phyloP scores from a whole-genome alignment of 371 early-diverging fungal genomes.

The Chytridiales sp. region DNA sequence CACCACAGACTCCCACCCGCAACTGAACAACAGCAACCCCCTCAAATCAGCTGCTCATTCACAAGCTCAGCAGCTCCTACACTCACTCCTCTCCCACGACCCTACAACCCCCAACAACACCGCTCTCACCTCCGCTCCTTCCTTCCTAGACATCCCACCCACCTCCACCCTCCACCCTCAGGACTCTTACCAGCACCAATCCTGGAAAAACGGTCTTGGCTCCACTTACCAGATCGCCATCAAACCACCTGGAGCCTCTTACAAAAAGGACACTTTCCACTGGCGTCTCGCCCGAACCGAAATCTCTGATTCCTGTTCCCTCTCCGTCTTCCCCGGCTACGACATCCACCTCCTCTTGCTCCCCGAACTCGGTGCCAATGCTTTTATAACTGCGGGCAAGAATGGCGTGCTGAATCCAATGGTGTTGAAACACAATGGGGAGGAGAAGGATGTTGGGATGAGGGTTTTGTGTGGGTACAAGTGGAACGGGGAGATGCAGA shows the following conservation, averaged over 20 bases:
- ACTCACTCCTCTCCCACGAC: no score
- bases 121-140: conserved; percentile 5
- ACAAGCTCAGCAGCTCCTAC: background rate
- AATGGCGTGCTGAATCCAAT: conserved; percentile 27
- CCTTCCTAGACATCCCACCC: conserved; percentile 20
- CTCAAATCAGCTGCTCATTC: background rate
- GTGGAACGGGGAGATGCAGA: conserved; percentile 61
- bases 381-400: conserved; percentile 1
- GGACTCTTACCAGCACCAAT: conserved; percentile 20
- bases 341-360: conserved; percentile 51
- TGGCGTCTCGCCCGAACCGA: conserved; percentile 61
- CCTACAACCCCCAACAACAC: conserved; percentile 18
- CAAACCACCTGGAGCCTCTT: conserved; percentile 54
- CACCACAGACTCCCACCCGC: no score
- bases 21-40: no score
- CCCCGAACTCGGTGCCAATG: conserved; percentile 24
- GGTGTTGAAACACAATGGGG: conserved; percentile 58
- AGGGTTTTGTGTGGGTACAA: no score
- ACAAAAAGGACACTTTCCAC: conserved; percentile 55
- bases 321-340: conserved; percentile 65
- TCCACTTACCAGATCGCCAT: conserved; percentile 62
- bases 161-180: conserved; percentile 11
- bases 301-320: conserved; percentile 58
- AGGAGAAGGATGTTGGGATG: no score
- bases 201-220: conserved; percentile 74